Percentiles rank a stretch among this genome's conserved stretches.
phyloP scores from a whole-genome alignment of 495 filamentous ascomycete genomes.

The Staphylotrichum tortipilum region DNA sequence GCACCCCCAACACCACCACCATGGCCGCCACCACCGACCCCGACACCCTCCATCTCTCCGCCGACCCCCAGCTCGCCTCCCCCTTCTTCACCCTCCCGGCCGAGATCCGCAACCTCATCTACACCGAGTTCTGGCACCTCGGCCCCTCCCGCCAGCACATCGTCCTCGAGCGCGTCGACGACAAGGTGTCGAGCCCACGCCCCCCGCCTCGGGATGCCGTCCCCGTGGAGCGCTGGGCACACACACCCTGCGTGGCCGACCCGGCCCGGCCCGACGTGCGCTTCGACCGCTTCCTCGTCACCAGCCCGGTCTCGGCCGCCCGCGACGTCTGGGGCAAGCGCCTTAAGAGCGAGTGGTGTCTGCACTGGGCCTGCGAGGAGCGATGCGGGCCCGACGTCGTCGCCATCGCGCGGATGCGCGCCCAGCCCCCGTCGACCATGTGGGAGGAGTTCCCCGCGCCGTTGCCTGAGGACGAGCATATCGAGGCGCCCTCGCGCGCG shows the following conservation, averaged over 20 bases:
- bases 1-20: not conserved
- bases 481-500: no score
- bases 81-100: conserved; percentile 22
- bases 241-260: conserved; percentile 11
- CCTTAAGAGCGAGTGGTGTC: conserved; percentile 17
- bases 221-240: not conserved
- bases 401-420: no score
- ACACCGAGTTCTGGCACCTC: conserved; percentile 14
- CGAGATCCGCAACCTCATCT: conserved; percentile 25
- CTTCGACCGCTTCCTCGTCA: not conserved
- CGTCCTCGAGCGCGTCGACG: not conserved
- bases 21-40: not conserved
- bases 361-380: conserved; percentile 23
- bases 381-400: no score
- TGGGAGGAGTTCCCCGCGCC: no score
- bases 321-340: conserved; percentile 8
- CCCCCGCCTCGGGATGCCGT: no score
- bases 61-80: conserved; percentile 11
- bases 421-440: no score
- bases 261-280: conserved; percentile 7
- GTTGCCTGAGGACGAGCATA: no score
- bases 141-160: conserved; percentile 1
- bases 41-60: not conserved
- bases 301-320: not conserved
- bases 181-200: no score